Conservation (phyloP, 345 rosid genomes). For the Zanthoxylum bungeanum region DNA sequence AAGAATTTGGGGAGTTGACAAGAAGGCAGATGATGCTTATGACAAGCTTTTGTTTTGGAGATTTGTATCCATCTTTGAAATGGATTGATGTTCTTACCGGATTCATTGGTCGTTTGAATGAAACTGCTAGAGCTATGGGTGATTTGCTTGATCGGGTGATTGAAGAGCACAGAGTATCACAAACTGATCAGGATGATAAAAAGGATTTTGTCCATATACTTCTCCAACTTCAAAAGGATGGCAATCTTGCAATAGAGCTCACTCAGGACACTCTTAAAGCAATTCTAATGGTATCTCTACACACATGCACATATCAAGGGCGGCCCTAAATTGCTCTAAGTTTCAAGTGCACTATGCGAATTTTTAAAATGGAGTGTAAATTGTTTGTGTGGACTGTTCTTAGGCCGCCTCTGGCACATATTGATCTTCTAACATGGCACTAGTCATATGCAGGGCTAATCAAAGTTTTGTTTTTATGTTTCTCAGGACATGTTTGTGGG, state of each 20-base stretch:
- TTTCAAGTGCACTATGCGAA: too few species aligned
- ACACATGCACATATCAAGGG: too few species aligned
- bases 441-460: background rate
- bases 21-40: too few species aligned
- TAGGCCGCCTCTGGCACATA: too few species aligned
- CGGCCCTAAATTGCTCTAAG: too few species aligned
- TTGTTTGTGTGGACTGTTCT: too few species aligned
- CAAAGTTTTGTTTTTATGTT: too few species aligned
- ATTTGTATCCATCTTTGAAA: constrained; percentile 11
- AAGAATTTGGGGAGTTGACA: background rate
- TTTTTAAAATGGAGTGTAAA: too few species aligned
- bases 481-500: constrained; percentile 10
- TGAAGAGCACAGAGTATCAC: background rate
- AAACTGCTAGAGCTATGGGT: constrained; percentile 10
- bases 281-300: constrained; percentile 21
- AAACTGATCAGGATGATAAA: background rate
- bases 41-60: constrained; percentile 10
- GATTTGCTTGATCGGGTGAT: constrained; percentile 23
- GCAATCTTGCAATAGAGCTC: constrained; percentile 12
- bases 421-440: too few species aligned
- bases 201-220: constrained; percentile 24
- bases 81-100: constrained; percentile 28
- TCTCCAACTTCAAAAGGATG: constrained; percentile 20
- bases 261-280: constrained; percentile 28
- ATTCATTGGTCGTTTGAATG: background rate